These are phyloP conservation scores for Bidens hawaiensis DNA, from an alignment of 140 eudicot genomes.

Conservation along the genomic window DNA sequence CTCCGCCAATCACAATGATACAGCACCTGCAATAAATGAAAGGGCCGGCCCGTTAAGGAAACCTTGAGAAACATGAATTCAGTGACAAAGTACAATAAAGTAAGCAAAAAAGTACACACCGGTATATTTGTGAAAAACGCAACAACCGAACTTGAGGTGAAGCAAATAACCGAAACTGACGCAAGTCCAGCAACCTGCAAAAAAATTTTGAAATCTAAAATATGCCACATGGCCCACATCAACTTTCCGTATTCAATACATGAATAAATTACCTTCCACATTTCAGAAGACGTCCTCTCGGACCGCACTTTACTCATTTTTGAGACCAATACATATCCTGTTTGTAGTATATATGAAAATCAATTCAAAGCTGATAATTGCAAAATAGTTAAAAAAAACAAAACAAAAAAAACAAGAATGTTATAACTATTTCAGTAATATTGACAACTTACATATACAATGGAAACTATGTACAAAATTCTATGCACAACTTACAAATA, in stretches of 20 bases:
- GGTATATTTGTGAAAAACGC: conserved; percentile 79
- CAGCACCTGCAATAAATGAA: too few species aligned
- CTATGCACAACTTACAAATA: too few species aligned
- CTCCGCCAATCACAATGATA: too few species aligned
- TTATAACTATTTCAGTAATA: too few species aligned
- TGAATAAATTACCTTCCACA: conserved; percentile 63
- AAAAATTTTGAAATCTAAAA: not conserved
- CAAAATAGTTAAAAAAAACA: not conserved
- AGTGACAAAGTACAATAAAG: not conserved
- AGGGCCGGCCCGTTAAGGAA: not conserved
- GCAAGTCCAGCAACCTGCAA: conserved; percentile 93
- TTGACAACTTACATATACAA: too few species aligned
- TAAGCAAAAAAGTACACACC: conserved; percentile 36
- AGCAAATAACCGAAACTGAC: conserved; percentile 69
- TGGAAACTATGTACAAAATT: too few species aligned
- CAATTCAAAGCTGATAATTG: not conserved
- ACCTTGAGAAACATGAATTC: too few species aligned
- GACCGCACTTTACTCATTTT: conserved; percentile 91
- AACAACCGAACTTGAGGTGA: conserved; percentile 71
- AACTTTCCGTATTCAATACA: not conserved
- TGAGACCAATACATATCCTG: conserved; percentile 77
- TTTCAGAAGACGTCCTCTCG: conserved; percentile 80
- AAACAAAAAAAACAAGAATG: not conserved
- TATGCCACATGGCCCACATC: not conserved
- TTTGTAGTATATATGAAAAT: not conserved